phyloP scores from a whole-genome alignment of 306 rosid species.

The Carpinus viminea region DNA sequence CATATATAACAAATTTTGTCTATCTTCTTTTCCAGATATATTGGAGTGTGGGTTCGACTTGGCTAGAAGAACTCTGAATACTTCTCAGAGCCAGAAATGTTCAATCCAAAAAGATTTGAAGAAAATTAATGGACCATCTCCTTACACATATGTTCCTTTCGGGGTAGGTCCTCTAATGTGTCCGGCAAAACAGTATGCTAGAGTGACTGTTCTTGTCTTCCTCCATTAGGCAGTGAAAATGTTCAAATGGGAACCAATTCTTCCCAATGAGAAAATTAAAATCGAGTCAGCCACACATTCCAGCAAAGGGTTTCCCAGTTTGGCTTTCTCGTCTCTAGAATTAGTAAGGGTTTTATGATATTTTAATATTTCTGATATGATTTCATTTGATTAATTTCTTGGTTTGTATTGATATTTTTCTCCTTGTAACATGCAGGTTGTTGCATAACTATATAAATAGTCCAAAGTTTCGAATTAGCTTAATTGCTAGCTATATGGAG shows the following conservation, averaged over 20 bases:
- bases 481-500: too few species aligned
- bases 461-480: too few species aligned
- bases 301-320: neutral
- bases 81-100: neutral
- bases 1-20: too few species aligned
- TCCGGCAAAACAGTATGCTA: neutral
- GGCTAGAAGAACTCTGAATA: neutral
- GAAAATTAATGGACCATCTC: neutral
- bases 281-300: neutral
- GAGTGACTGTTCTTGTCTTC: neutral
- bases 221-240: neutral
- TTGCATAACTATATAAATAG: too few species aligned
- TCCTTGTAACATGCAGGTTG: too few species aligned
- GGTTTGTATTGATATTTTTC: too few species aligned
- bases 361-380: neutral
- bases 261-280: neutral
- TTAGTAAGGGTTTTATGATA: neutral
- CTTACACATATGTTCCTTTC: neutral
- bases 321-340: neutral
- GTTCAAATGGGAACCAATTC: slow-evolving; percentile 1
- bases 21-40: neutral
- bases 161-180: slow-evolving; percentile 6
- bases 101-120: neutral
- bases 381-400: neutral
- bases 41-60: neutral